A percentile compares a stretch with the other conserved stretches of the same genome.
These are phyloP conservation scores for Russula vinacea DNA, from an alignment of 768 basidiomycete species.

Conservation along the genomic window DNA sequence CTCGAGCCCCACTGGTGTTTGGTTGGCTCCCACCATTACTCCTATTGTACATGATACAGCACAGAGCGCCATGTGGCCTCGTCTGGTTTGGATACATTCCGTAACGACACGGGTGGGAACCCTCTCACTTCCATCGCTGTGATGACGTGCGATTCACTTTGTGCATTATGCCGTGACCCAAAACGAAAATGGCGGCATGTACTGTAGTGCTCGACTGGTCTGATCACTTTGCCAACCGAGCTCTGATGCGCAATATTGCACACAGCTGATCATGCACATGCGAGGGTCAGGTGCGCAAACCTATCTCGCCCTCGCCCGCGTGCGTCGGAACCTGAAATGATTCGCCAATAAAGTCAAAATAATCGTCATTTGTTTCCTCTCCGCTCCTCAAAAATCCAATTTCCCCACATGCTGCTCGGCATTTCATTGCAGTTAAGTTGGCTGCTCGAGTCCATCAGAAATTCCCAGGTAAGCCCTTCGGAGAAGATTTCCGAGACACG, in stretches of 20 bases:
- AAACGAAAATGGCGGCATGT: neutral
- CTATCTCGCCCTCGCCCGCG: neutral
- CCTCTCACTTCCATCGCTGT: neutral
- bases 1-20: neutral
- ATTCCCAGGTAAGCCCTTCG: neutral
- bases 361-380: neutral
- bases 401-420: neutral
- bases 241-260: neutral
- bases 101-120: neutral
- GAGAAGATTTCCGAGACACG: neutral
- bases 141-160: neutral
- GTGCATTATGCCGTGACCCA: neutral
- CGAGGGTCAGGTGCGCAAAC: neutral
- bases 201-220: neutral
- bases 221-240: neutral
- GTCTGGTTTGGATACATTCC: constrained; percentile 9
- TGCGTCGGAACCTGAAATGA: constrained; percentile 11
- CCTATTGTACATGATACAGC: neutral
- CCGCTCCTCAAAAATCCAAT: neutral
- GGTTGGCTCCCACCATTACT: neutral
- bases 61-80: no score
- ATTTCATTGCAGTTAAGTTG: neutral
- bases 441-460: neutral
- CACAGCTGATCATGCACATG: constrained; percentile 15
- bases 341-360: neutral